Base-by-base conservation (phyloP, 768 basidiomycete species). In the Tremella fuciformis region DNA sequence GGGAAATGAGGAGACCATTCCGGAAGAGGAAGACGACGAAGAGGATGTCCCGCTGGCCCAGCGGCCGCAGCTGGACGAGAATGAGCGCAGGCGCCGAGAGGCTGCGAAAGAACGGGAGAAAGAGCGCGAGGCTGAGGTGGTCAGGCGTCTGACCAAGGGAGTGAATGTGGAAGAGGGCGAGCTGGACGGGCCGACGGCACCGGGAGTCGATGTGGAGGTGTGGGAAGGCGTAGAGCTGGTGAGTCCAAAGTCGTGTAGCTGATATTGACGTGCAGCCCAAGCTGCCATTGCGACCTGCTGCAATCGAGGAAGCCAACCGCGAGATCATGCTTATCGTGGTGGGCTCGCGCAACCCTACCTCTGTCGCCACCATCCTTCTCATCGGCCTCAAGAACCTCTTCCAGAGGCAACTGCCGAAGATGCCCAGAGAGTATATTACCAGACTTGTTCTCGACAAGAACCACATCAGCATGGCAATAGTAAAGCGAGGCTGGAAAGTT, bases 351-450 rank as follows among this genome's bases (percentile, higher is more conserved):
- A 80, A 82, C 22, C 78, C 84, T 46, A 84, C 88, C 1, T 73
- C 75, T 11, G 84, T 85, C 26, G 89, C 89, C 1, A 79, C 87
- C 24, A 84, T 97, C 55, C 85, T 98, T 58, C 83, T 98, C 53
- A 91, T 91, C 2, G 90, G 91, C n/a, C 81, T 98, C 58, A 98
- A 97, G 79, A 92, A 90, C 8, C 85, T 98, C 15, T 98, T 99
- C 73, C 94, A 96, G 71, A 89, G 89, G 65, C 96, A 99, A 76
- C 79, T 99, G 1, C 96, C 96, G 7, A 97, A 97, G 78, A 98
- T 99, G 96, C 96, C 96, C 13, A 82, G 91, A 70, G 96, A 98
- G 74, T 99, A 99, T 73, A 98, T 99, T 66, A 90, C 96, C 2
- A 85, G 96, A 21, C 83, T 98, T 24, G 94, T 97, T 1, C 89